Evolutionary conservation across 306 rosid species (phyloP), one percentile per base, ranked within the genome.

Genomic region (Prinsepia uniflora): DNA sequence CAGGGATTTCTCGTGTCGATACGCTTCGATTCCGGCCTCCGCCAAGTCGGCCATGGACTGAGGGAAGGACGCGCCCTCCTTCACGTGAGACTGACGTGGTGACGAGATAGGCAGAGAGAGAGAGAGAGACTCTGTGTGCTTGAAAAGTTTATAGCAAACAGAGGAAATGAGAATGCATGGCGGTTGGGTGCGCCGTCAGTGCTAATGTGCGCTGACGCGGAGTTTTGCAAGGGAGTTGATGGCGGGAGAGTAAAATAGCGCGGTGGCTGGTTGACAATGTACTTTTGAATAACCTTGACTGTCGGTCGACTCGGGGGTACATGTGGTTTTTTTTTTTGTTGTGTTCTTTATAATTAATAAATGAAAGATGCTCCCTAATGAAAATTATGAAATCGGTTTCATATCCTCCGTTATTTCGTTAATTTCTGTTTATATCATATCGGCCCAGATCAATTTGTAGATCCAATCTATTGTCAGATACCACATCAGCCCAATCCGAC

Each of bases 1-100:
- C 67, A 71, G 70, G 47, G 83, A 76, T 20, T 87, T 89, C 87
- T 87, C 94, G 0, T 11, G 76, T 20, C 78, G 96, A 0, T 91
- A 75, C 76, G 97, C 87, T 7, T 49, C 89, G 1, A 70, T 89
- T 20, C 83, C 89, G 49, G 72, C 81, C 7, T 46, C 89, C 9
- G 81, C 77, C 4, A 86, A 81, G 56, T 62, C 87, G 14, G 81
- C 84, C 5, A 75, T 77, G 86, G 88, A 86, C 30, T 67, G 84
- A 42, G 82, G 80, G 5, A 81, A 75, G 70, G 83, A 81, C 30
- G 76, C 72, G 1, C 78, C 76, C 11, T 30, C 65, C 2, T 65
- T 85, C 80, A 71, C 82, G 83, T 81, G 79, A 75, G 67, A 41
- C 11, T 22, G 74, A 67, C 73, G 71, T 77, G 82, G 39, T 20